These are phyloP conservation scores for Juncus effusus DNA, from an alignment of 176 grass and related monocot species.

Conservation along the genomic window DNA sequence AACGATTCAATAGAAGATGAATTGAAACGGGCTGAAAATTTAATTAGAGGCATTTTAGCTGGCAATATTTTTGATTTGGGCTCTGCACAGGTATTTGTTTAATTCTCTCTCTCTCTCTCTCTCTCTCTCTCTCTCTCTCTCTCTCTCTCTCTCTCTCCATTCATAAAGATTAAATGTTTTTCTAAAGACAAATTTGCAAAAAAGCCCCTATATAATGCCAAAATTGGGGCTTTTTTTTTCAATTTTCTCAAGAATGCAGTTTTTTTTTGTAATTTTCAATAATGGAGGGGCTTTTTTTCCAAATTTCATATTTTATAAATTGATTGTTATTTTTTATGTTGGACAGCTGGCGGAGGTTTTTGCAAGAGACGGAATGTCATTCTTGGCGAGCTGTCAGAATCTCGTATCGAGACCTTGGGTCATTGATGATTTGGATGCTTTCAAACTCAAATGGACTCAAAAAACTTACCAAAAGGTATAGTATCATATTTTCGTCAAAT, in stretches of 20 bases:
- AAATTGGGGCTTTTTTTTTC: conserved; percentile 1
- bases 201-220: neutral
- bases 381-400: conserved; percentile 94
- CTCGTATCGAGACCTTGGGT: conserved; percentile 85
- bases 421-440: conserved; percentile 80
- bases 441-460: conserved; percentile 70
- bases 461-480: conserved; percentile 88
- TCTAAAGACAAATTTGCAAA: too few relatives aligned
- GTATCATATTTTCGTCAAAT: conserved; percentile 9
- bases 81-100: conserved; percentile 66
- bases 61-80: conserved; percentile 99
- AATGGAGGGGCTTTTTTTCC: too few relatives aligned
- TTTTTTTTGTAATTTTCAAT: conserved; percentile 15
- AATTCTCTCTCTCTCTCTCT: too few relatives aligned
- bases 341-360: conserved; percentile 94
- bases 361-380: conserved; percentile 98
- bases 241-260: conserved; percentile 1
- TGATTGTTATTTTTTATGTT: conserved; percentile 12
- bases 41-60: conserved; percentile 88
- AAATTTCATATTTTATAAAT: neutral
- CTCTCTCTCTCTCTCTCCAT: too few relatives aligned
- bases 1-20: conserved; percentile 90
- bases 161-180: too few relatives aligned
- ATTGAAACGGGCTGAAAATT: conserved; percentile 64
- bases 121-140: too few relatives aligned